Evolutionary conservation across 768 basidiomycete genomes (phyloP).

Genomic region (Suillus clintonianus): DNA sequence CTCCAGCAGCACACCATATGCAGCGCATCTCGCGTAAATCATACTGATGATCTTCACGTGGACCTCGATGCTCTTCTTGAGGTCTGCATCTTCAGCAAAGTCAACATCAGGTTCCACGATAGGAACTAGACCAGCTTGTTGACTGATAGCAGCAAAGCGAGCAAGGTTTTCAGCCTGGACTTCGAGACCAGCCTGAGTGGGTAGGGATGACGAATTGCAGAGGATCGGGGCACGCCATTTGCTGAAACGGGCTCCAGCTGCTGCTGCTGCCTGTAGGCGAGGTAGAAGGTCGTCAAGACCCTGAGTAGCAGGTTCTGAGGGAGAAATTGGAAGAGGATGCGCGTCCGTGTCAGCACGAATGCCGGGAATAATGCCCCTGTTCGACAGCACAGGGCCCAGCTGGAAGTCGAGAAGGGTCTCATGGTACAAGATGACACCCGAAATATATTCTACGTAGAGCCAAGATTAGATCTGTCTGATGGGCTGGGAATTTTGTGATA

Average conservation of each 20-base stretch:
- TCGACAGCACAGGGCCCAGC: slow-evolving; percentile 44
- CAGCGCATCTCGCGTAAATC: slow-evolving; percentile 47
- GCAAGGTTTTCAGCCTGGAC: slow-evolving; percentile 49
- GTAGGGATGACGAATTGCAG: slow-evolving; percentile 43
- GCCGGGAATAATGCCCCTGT: slow-evolving; percentile 49
- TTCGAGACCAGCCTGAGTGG: slow-evolving; percentile 43
- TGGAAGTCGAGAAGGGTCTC: slow-evolving; percentile 53
- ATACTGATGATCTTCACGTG: slow-evolving; percentile 46
- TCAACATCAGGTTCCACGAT: slow-evolving; percentile 57
- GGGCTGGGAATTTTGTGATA: not conserved
- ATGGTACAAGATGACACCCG: slow-evolving; percentile 52
- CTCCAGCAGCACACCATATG: slow-evolving; percentile 51
- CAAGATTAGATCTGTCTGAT: slow-evolving; percentile 1
- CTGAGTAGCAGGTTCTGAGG: slow-evolving; percentile 48
- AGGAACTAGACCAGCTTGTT: slow-evolving; percentile 52
- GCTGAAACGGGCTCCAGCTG: slow-evolving; percentile 49
- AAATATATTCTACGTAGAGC: slow-evolving; percentile 43
- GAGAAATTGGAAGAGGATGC: slow-evolving; percentile 44
- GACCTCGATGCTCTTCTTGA: slow-evolving; percentile 46
- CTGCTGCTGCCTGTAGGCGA: slow-evolving; percentile 43
- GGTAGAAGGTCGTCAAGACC: slow-evolving; percentile 50
- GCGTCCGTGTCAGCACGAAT: slow-evolving; percentile 54
- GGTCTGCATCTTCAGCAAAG: slow-evolving; percentile 48
- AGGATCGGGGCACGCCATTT: slow-evolving; percentile 54
- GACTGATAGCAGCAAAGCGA: slow-evolving; percentile 51